A percentile compares a stretch with the other conserved stretches of the same genome.
Evolutionary conservation across 164 flowering plant species (phyloP).

Genomic region (Nelumbo lutea): DNA sequence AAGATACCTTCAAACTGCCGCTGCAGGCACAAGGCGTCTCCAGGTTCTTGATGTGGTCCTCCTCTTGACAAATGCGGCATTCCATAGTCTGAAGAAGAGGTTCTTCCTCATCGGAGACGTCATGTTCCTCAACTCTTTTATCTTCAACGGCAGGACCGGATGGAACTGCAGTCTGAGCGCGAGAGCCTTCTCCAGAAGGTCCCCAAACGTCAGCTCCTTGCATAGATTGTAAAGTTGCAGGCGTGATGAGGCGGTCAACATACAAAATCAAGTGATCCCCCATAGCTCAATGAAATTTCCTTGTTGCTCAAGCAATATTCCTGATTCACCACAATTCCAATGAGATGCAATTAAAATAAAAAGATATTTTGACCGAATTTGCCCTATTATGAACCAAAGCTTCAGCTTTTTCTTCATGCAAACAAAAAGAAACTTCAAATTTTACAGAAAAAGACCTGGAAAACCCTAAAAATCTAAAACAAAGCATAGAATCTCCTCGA

Average conservation of each 20-base stretch:
- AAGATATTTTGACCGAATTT: background rate
- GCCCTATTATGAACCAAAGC: too few relatives aligned
- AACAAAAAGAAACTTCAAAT: too few relatives aligned
- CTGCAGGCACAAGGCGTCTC: slow-evolving; percentile 69
- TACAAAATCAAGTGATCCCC: slow-evolving; percentile 51
- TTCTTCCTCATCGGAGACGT: slow-evolving; percentile 31
- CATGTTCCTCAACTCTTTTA: slow-evolving; percentile 19
- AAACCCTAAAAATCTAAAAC: too few relatives aligned
- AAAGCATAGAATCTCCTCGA: background rate
- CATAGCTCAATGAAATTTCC: slow-evolving; percentile 25
- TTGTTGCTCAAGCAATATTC: background rate
- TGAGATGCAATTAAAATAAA: background rate
- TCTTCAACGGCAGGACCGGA: slow-evolving; percentile 18
- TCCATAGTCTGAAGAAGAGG: slow-evolving; percentile 51
- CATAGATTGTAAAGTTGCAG: slow-evolving; percentile 31
- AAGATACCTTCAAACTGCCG: slow-evolving; percentile 65
- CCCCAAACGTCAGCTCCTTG: slow-evolving; percentile 27
- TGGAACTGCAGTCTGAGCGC: slow-evolving; percentile 12
- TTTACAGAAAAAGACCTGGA: too few relatives aligned
- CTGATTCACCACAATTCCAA: slow-evolving; percentile 1
- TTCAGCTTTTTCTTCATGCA: too few relatives aligned
- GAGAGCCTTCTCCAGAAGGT: slow-evolving; percentile 30
- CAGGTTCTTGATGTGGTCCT: slow-evolving; percentile 43
- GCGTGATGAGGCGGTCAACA: slow-evolving; percentile 42
- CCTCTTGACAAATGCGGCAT: slow-evolving; percentile 81